These are phyloP conservation scores for Pseudocercospora musae DNA, from an alignment of 2,329 filamentous ascomycete species.

Conservation along the genomic window DNA sequence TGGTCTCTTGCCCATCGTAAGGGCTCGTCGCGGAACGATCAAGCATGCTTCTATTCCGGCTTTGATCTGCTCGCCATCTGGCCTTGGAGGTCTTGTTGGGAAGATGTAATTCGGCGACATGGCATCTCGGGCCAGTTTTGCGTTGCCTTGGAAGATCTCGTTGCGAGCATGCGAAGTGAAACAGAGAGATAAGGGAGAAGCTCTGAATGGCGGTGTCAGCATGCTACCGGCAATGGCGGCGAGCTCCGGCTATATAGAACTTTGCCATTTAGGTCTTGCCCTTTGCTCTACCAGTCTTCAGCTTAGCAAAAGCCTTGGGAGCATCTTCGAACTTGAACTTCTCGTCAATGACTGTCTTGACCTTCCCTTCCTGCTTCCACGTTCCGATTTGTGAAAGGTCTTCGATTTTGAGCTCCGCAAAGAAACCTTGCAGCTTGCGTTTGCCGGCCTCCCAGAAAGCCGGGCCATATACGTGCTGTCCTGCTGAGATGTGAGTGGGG, in stretches of 20 bases:
- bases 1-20: constrained; percentile 48
- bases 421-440: constrained; percentile 40
- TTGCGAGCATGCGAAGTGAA: background rate
- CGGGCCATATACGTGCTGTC: constrained; percentile 42
- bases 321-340: constrained; percentile 56
- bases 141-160: background rate
- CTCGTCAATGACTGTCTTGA: constrained; percentile 56
- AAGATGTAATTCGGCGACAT: background rate
- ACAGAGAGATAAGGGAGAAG: background rate
- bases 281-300: constrained; percentile 54
- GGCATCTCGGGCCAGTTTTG: background rate
- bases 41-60: constrained; percentile 26
- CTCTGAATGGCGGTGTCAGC: background rate
- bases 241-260: background rate
- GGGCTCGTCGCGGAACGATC: constrained; percentile 43
- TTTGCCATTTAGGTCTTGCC: constrained; percentile 49
- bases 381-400: constrained; percentile 50
- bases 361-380: constrained; percentile 57
- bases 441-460: constrained; percentile 52
- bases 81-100: background rate
- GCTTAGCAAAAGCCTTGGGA: constrained; percentile 55
- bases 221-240: background rate
- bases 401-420: constrained; percentile 39
- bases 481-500: background rate
- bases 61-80: background rate